Evolutionary conservation across 2,329 filamentous ascomycete genomes (phyloP), one percentile per base, ranked within the genome.

Genomic region (Tolypocladium endophyticum): DNA sequence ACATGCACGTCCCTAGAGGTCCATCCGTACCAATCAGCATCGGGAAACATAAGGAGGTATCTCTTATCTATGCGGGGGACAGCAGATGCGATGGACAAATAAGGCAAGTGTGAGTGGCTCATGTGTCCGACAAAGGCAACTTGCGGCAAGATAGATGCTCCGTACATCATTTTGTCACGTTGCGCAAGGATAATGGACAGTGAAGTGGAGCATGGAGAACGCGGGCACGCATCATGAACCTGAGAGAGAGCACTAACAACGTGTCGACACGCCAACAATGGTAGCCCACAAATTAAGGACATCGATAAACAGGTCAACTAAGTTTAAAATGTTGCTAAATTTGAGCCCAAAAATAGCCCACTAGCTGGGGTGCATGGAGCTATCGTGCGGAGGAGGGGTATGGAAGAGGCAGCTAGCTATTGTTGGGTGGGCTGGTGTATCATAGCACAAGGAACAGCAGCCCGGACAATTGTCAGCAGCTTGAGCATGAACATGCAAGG

Each of bases 381-480:
- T 20, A 23, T 5, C 18, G 41, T 20, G 39, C 57, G 52, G 52
- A 54, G 50, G 14, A n/a, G 20, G 30, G 28, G n/a, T 28, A 45
- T 59, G 39, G 52, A 59, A 36, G 18, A 59, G 57, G 57, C 57
- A 58, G 57, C 28, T 53, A 39, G 38, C 18, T 20, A 36, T 35
- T 43, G 2, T 4, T 20, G 1, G 8, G 16, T 58, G 36, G 28
- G 35, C 35, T 36, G 35, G 35, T 36, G 35, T 36, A 9, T 12
- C 11, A 11, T 12, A 3, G 4, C 35, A 36, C 35, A 36, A 36
- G 35, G 8, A 36, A 36, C 35, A 4, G 23, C 6, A 25, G 25
- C 12, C 25, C 16, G 23, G 23, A 25, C 41, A 12, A 14, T 23
- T 23, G 25, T 18, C 14, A 30, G 28, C 8, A 52, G 11, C 1